These are phyloP conservation scores for Rhododendron henanense DNA, from an alignment of 148 eudicot species.

Conservation along the genomic window DNA sequence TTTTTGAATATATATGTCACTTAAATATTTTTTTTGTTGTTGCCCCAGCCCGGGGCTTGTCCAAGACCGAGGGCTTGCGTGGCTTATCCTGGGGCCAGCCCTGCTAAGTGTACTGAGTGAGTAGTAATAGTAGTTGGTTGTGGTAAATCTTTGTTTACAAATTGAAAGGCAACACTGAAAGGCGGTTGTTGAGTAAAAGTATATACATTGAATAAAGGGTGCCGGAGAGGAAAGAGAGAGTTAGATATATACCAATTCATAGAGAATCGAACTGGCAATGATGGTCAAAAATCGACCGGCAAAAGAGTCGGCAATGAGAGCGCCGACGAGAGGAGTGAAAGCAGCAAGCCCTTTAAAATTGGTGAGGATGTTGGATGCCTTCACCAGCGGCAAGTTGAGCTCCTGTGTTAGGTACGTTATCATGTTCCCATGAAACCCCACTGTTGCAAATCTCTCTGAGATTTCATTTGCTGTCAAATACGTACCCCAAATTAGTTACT, in stretches of 20 bases:
- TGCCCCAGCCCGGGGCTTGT: too few relatives aligned
- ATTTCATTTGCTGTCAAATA: slow-evolving; percentile 60
- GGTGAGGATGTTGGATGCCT: slow-evolving; percentile 69
- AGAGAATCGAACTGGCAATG: slow-evolving; percentile 51
- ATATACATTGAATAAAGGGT: too few relatives aligned
- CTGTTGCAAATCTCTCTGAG: slow-evolving; percentile 65
- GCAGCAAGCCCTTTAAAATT: slow-evolving; percentile 65
- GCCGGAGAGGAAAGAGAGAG: not conserved
- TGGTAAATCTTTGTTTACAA: too few relatives aligned
- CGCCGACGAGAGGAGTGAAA: slow-evolving; percentile 74
- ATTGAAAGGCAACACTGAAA: too few relatives aligned
- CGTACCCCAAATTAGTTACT: not conserved
- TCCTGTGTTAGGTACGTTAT: slow-evolving; percentile 69
- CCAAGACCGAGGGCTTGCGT: too few relatives aligned
- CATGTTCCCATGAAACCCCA: slow-evolving; percentile 73
- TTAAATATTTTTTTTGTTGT: too few relatives aligned
- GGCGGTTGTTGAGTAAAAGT: too few relatives aligned
- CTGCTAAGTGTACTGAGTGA: too few relatives aligned
- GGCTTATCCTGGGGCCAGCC: too few relatives aligned
- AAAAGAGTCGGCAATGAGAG: slow-evolving; percentile 68
- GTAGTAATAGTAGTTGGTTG: too few relatives aligned
- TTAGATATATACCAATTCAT: slow-evolving; percentile 43
- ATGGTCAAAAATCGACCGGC: slow-evolving; percentile 78
- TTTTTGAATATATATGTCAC: too few relatives aligned
- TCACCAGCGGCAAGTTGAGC: slow-evolving; percentile 67